Evolutionary conservation across 352 stramenopile genomes (phyloP), one percentile per base, ranked within the genome.

Genomic region (Globisporangium carolinianum): DNA sequence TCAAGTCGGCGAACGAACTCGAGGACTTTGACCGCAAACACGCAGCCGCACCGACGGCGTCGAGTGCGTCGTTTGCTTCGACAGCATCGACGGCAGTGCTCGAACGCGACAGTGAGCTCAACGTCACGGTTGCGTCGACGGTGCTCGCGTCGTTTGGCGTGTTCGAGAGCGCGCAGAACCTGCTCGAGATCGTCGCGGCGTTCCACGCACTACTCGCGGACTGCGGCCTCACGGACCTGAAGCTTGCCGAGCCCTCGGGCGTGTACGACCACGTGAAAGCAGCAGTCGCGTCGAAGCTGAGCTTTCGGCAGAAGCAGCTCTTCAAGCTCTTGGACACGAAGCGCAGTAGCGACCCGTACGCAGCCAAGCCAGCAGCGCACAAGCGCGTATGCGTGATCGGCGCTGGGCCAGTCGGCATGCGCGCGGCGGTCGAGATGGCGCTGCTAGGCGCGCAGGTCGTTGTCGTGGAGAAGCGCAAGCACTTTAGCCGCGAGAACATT

Each of bases 401-500:
- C 7, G 77, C 79, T n/a, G 84, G 84, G 3, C 84, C 84, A 1
- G 77, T 92, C 3, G 84, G 84, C 9, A 62, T 94, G 6, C 82
- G 83, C 52, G 79, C 80, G 5, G 82, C 84, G 0, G 79, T 94
- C 14, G 84, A 94, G 56, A 63, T 83, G 12, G 79, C 81, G 35
- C 47, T 94, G 24, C 67, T 92, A 5, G 82, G 84, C 37, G 79
- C 73, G 0, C 68, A 91, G 46, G 84, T 92, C 14, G 73, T 89
- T 0, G 71, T 94, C 35, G 58, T 94, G 17, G 84, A 94, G 63
- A 94, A 94, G 75, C 76, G 84, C 12, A 82, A 86, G 61, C 61
- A 75, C 49, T 94, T 94, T 52, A 91, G 65, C 57, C 80, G 84
- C 10, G 83, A 91, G 57, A 92, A 94, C 55, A 91, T 94, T 60